A percentile compares a stretch with the other conserved stretches of the same genome.
Conservation (phyloP, 495 filamentous ascomycete species). For the Aspergillus avenaceus region DNA sequence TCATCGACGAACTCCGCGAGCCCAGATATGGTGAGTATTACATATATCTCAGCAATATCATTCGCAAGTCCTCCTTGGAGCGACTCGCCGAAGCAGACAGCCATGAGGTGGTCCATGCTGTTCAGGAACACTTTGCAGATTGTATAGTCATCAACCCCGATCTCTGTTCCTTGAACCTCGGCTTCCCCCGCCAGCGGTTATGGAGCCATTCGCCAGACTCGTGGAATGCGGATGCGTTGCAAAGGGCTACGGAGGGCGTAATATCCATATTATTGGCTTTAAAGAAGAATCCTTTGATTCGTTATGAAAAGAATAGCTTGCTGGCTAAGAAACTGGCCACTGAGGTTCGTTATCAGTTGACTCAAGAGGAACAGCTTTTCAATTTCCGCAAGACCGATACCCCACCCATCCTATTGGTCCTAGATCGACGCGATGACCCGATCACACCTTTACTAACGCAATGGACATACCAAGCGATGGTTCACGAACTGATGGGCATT, state of each 20-base stretch:
- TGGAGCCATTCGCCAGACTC: constrained; percentile 72
- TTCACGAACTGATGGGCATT: constrained; percentile 92
- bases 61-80: constrained; percentile 94
- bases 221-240: constrained; percentile 86
- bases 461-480: constrained; percentile 99
- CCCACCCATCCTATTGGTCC: constrained; percentile 82
- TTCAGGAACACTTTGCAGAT: constrained; percentile 95
- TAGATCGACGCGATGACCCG: constrained; percentile 92
- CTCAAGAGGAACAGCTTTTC: constrained; percentile 94
- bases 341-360: constrained; percentile 87
- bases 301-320: constrained; percentile 89
- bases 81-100: constrained; percentile 95
- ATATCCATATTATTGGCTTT: constrained; percentile 76
- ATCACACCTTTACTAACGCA: constrained; percentile 94
- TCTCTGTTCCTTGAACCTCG: constrained; percentile 76
- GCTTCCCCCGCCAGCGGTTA: constrained; percentile 69
- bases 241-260: constrained; percentile 80
- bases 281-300: constrained; percentile 93
- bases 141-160: constrained; percentile 94
- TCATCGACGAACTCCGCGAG: constrained; percentile 94
- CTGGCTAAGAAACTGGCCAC: constrained; percentile 89
- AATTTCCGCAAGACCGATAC: constrained; percentile 96
- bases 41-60: constrained; percentile 94
- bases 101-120: constrained; percentile 86
- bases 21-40: constrained; percentile 98